Evolutionary conservation across 306 rosid genomes (phyloP).

Genomic region (Adenanthera pavonina): DNA sequence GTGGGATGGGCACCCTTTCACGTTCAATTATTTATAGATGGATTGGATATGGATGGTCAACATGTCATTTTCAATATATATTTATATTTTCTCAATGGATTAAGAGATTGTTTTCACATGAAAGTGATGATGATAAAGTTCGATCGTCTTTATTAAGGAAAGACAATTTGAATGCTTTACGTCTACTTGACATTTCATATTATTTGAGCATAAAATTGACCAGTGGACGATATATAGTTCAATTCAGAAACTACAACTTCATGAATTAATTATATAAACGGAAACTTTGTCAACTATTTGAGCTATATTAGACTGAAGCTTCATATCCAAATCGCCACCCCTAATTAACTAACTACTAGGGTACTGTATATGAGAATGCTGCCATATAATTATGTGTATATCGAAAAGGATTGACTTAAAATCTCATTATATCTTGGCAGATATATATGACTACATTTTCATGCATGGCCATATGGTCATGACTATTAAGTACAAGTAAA

Average conservation of each 20-base stretch:
- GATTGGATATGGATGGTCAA: constrained; percentile 10
- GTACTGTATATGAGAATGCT: not conserved
- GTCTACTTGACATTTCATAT: constrained; percentile 7
- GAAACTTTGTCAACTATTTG: not conserved
- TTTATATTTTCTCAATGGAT: not conserved
- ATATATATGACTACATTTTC: no score
- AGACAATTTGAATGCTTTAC: constrained; percentile 26
- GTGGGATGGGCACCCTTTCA: not conserved
- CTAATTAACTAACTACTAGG: not conserved
- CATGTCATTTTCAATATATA: constrained; percentile 14
- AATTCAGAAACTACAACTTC: no score
- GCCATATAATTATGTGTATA: not conserved
- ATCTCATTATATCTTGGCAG: not conserved
- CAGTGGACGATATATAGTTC: not conserved
- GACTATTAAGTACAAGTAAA: no score
- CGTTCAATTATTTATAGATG: not conserved
- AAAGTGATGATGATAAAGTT: constrained; percentile 5
- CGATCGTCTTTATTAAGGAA: constrained; percentile 20
- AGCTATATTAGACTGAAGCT: not conserved
- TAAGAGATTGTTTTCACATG: constrained; percentile 14
- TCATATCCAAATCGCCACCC: not conserved
- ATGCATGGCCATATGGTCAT: no score
- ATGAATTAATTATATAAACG: not conserved
- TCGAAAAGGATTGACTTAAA: not conserved
- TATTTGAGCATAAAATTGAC: not conserved